A percentile compares a stretch with the other conserved stretches of the same genome.
Evolutionary conservation across 805 yeast genomes (phyloP).

Genomic region (Maudiozyma barnettii): DNA sequence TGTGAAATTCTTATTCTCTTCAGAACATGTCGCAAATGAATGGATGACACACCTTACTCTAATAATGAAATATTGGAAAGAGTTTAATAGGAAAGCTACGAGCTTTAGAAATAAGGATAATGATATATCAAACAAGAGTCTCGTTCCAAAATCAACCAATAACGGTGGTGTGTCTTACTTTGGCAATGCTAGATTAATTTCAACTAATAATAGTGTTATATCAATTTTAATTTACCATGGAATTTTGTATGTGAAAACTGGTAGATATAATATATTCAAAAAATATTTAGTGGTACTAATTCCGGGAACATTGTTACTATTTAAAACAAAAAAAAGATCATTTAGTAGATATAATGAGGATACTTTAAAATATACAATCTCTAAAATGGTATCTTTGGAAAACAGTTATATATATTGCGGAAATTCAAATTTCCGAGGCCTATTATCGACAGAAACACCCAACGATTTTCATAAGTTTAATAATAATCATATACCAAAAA

Average conservation of each 20-base stretch:
- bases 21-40: conserved; percentile 35
- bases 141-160: no score
- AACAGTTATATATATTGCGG: no score
- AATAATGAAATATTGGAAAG: no score
- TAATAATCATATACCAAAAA: conserved; percentile 55
- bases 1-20: conserved; percentile 32
- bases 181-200: no score
- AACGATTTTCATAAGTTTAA: conserved; percentile 30
- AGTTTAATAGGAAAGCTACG: no score
- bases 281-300: conserved; percentile 54
- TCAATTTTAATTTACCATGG: conserved; percentile 46
- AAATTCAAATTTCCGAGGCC: no score
- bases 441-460: no score
- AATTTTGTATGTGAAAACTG: conserved; percentile 54
- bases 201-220: background rate
- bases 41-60: no score
- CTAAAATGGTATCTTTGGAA: no score
- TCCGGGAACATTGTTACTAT: conserved; percentile 61
- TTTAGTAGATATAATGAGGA: conserved; percentile 37
- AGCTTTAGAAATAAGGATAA: no score
- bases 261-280: conserved; percentile 57
- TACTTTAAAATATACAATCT: conserved; percentile 18
- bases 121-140: no score
- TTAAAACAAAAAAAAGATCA: conserved; percentile 40
- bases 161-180: no score